Conservation (phyloP, 2,329 filamentous ascomycete genomes). For the Cercospora sojina region DNA sequence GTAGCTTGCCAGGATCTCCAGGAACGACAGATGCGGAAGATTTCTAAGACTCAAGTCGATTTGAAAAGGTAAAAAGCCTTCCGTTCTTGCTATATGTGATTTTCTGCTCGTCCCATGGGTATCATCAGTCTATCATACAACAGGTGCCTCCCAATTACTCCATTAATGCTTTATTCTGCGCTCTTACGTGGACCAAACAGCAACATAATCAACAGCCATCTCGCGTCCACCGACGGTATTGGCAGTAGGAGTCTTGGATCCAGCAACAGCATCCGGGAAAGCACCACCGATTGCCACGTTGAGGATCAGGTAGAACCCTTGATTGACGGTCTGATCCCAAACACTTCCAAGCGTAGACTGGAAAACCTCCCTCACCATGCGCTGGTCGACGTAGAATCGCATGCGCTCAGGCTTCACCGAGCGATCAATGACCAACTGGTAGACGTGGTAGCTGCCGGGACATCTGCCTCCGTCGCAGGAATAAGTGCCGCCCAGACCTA, state of each 20-base stretch:
- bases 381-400: slow-evolving; percentile 34
- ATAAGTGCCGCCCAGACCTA: slow-evolving; percentile 26
- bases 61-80: background rate
- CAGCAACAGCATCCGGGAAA: slow-evolving; percentile 33
- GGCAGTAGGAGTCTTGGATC: slow-evolving; percentile 30
- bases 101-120: background rate
- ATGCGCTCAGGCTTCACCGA: slow-evolving; percentile 25
- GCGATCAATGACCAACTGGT: slow-evolving; percentile 36
- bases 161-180: background rate
- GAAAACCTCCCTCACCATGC: slow-evolving; percentile 26
- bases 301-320: slow-evolving; percentile 32
- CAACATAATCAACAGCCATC: slow-evolving; percentile 31
- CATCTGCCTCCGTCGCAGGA: slow-evolving; percentile 21
- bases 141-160: background rate
- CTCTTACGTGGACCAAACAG: slow-evolving; percentile 25
- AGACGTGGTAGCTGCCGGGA: slow-evolving; percentile 35
- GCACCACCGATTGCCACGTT: slow-evolving; percentile 36
- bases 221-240: slow-evolving; percentile 20
- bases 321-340: slow-evolving; percentile 32
- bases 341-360: slow-evolving; percentile 27
- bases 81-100: background rate
- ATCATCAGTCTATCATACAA: background rate
- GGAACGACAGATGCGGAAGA: background rate
- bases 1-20: background rate
- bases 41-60: background rate